A percentile compares a stretch with the other conserved stretches of the same genome.
phyloP scores from a whole-genome alignment of 2,329 filamentous ascomycete species.

The Botryotinia narcissicola region DNA sequence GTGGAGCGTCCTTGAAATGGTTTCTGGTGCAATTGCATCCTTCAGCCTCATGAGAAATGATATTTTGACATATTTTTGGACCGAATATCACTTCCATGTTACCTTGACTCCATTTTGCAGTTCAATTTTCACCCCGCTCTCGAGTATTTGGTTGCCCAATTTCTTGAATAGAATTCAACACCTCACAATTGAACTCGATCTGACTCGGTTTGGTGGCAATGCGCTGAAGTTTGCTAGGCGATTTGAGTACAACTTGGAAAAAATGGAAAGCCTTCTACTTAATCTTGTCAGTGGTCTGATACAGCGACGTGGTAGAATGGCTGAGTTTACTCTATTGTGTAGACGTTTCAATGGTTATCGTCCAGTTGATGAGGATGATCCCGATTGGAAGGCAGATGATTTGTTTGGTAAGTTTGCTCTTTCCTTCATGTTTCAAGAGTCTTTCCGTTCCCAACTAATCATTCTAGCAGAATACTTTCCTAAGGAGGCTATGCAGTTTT shows the following conservation, averaged over 20 bases:
- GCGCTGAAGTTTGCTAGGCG: constrained; percentile 22
- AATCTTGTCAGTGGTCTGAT: constrained; percentile 24
- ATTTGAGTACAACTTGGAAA: constrained; percentile 24
- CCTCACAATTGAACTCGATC: constrained; percentile 37
- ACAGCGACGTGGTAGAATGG: constrained; percentile 20
- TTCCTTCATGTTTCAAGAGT: constrained; percentile 5
- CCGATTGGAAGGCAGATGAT: constrained; percentile 2
- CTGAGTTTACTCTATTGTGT: constrained; percentile 26
- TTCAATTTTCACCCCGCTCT: constrained; percentile 32
- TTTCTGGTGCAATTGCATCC: constrained; percentile 29
- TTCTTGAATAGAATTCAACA: constrained; percentile 32
- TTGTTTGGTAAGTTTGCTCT: background rate
- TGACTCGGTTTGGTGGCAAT: constrained; percentile 35
- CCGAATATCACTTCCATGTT: constrained; percentile 36
- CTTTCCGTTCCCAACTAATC: background rate
- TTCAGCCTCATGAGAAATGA: constrained; percentile 31
- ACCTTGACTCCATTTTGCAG: constrained; percentile 33
- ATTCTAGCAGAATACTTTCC: constrained; percentile 23
- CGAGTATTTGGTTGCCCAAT: constrained; percentile 31
- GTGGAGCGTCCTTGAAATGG: constrained; percentile 31
- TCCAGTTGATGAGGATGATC: constrained; percentile 9
- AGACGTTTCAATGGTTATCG: constrained; percentile 25
- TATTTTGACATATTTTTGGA: constrained; percentile 38
- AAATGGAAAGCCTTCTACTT: constrained; percentile 25
- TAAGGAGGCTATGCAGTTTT: constrained; percentile 23